phyloP scores from a whole-genome alignment of 208 protist species.

The Leishmania tropica region DNA sequence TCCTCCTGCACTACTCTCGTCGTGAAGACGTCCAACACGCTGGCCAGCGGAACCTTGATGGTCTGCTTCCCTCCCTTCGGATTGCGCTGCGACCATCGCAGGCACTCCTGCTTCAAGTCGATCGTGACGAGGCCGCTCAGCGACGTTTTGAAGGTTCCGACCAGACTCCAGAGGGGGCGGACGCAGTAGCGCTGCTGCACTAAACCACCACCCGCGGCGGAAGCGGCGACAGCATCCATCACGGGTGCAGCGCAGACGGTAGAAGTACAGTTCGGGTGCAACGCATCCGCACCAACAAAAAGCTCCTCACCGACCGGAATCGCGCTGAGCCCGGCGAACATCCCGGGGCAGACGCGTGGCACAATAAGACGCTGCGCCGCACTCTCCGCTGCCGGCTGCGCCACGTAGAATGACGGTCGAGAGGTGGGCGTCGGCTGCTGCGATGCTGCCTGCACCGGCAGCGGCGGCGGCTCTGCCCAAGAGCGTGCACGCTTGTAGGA shows the following conservation, averaged over 20 bases:
- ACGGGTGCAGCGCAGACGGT: background rate
- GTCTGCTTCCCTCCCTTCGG: conserved; percentile 67
- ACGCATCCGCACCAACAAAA: conserved; percentile 35
- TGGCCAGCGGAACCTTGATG: conserved; percentile 55
- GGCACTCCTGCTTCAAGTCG: conserved; percentile 50
- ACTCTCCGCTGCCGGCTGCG: background rate
- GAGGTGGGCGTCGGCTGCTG: background rate
- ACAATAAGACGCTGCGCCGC: background rate
- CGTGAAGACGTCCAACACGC: conserved; percentile 51
- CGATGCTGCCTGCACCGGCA: background rate
- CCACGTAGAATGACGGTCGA: background rate
- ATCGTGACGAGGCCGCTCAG: conserved; percentile 66
- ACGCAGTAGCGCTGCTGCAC: conserved; percentile 47
- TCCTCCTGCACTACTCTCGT: conserved; percentile 48
- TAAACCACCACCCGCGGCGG: background rate
- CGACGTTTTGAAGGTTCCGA: conserved; percentile 82
- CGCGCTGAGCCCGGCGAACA: conserved; percentile 65
- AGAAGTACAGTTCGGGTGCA: background rate
- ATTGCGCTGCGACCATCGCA: conserved; percentile 79
- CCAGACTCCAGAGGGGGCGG: conserved; percentile 74
- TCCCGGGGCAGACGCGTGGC: conserved; percentile 39
- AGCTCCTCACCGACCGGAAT: conserved; percentile 52
- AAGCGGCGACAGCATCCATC: background rate
- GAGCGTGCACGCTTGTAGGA: conserved; percentile 29
- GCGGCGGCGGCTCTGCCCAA: conserved; percentile 18